Conservation (phyloP, 208 protist genomes). For the Pavlovales sp. region DNA sequence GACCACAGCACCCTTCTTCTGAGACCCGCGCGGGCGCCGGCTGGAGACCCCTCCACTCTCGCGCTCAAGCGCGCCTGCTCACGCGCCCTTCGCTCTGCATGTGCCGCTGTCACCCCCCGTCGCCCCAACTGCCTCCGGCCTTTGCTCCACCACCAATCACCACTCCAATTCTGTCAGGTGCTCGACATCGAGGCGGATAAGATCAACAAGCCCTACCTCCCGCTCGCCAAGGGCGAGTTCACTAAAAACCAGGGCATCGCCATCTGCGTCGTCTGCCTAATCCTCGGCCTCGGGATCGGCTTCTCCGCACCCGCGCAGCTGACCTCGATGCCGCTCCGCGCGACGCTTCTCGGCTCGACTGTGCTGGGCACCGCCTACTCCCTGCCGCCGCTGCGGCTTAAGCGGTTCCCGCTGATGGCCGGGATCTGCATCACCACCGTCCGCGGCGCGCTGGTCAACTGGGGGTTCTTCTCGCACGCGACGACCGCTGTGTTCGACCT, state of each 20-base stretch:
- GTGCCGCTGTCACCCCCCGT: too few relatives aligned
- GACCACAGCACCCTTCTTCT: too few relatives aligned
- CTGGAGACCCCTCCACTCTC: too few relatives aligned
- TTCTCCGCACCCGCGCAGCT: neutral
- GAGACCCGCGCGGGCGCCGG: too few relatives aligned
- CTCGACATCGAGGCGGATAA: slow-evolving; percentile 43
- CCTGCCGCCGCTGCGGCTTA: slow-evolving; percentile 48
- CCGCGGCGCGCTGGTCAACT: slow-evolving; percentile 45
- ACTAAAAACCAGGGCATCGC: neutral
- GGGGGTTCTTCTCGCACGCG: slow-evolving; percentile 52
- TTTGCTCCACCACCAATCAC: too few relatives aligned
- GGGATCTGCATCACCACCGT: slow-evolving; percentile 47
- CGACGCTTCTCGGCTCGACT: slow-evolving; percentile 11
- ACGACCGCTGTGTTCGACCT: neutral
- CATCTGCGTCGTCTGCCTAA: neutral
- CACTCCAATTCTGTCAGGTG: too few relatives aligned
- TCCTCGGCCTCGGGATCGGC: slow-evolving; percentile 7
- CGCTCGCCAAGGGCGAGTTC: slow-evolving; percentile 42
- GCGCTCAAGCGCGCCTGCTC: too few relatives aligned
- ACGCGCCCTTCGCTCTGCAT: too few relatives aligned
- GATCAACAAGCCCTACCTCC: slow-evolving; percentile 54
- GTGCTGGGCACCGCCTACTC: slow-evolving; percentile 50
- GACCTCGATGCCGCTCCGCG: neutral
- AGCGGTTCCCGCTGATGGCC: slow-evolving; percentile 48
- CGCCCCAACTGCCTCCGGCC: too few relatives aligned